Evolutionary conservation across 208 protist genomes (phyloP).

Genomic region (Entamoeba histolytica): DNA sequence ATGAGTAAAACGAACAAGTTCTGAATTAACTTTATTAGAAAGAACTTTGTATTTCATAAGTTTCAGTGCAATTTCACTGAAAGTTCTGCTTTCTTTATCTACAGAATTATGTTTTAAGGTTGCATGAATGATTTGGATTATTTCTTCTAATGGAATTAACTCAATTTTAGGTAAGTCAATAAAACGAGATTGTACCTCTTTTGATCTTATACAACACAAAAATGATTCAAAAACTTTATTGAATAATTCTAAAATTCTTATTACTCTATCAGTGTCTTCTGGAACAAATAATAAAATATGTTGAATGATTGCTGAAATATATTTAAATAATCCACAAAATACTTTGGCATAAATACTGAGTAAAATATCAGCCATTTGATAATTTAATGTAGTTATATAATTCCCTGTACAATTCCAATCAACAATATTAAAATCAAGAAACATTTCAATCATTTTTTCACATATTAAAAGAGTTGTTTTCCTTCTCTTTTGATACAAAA

Average conservation of each 20-base stretch:
- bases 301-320: neutral
- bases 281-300: neutral
- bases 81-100: neutral
- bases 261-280: neutral
- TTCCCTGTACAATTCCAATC: neutral
- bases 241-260: neutral
- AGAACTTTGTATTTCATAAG: neutral
- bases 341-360: neutral
- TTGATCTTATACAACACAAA: neutral
- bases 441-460: neutral
- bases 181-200: neutral
- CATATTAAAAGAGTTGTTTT: neutral
- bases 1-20: neutral
- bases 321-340: neutral
- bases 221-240: neutral
- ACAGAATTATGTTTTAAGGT: neutral
- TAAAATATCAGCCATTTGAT: neutral
- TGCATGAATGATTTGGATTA: neutral
- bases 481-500: neutral
- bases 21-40: neutral
- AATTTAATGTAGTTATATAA: neutral
- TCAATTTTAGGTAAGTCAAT: neutral
- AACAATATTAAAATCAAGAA: neutral
- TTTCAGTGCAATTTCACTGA: neutral
- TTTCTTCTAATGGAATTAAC: neutral